Percentiles rank a stretch among this genome's conserved stretches.
These are phyloP conservation scores for Heracleum sosnowskyi DNA, from an alignment of 129 eudicot genomes.

Conservation along the genomic window DNA sequence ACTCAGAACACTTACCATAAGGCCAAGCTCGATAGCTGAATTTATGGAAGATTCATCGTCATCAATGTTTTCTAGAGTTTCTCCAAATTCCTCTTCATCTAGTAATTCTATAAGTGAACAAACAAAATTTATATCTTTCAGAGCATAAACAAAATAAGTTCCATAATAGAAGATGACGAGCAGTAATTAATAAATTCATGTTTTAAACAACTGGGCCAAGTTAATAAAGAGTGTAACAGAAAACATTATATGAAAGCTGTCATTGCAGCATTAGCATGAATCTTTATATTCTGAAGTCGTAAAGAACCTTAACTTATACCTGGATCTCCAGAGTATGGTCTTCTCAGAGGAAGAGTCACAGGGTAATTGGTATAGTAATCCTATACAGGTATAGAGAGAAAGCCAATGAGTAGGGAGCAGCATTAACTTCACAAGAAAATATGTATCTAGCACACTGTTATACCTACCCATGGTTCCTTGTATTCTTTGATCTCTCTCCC, in stretches of 20 bases:
- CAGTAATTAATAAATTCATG: background rate
- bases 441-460: constrained; percentile 7
- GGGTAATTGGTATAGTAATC: constrained; percentile 76
- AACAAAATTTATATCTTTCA: constrained; percentile 6
- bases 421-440: constrained; percentile 1
- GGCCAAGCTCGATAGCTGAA: constrained; percentile 66
- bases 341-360: constrained; percentile 68
- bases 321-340: constrained; percentile 91
- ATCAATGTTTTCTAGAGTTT: constrained; percentile 31
- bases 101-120: constrained; percentile 40
- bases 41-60: constrained; percentile 35
- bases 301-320: constrained; percentile 33
- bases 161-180: background rate
- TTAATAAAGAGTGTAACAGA: background rate
- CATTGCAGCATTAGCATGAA: background rate
- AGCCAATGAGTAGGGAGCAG: background rate
- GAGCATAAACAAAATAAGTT: background rate
- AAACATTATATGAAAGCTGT: background rate
- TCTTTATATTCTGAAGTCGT: constrained; percentile 1
- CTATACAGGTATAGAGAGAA: constrained; percentile 28
- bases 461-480: constrained; percentile 92
- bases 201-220: background rate
- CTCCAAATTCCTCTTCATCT: constrained; percentile 66
- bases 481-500: constrained; percentile 42
- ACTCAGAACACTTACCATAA: constrained; percentile 44